Evolutionary conservation across 2,329 filamentous ascomycete species (phyloP).

Genomic region (Penicillium verrucosum): DNA sequence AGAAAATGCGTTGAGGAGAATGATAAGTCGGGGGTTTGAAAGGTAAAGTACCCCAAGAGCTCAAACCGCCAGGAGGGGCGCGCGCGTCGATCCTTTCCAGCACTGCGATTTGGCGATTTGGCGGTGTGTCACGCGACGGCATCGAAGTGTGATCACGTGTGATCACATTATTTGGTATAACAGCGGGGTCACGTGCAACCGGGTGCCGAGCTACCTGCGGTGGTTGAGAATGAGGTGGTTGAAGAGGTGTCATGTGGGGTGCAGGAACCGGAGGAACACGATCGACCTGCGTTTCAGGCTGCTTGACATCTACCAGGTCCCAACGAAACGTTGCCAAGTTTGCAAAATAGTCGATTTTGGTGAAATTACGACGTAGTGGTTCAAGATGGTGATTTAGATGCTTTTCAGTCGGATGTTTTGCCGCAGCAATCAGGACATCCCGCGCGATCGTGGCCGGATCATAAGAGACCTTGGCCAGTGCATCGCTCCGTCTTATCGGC

Average conservation of each 20-base stretch:
- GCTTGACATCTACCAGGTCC: conserved; percentile 54
- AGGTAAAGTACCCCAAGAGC: neutral
- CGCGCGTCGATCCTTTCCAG: neutral
- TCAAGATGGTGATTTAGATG: conserved; percentile 60
- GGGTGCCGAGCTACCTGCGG: neutral
- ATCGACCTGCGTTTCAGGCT: neutral
- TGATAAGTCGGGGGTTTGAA: neutral
- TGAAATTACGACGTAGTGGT: conserved; percentile 43
- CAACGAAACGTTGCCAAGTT: conserved; percentile 60
- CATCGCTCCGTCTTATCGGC: conserved; percentile 40
- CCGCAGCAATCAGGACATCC: conserved; percentile 60
- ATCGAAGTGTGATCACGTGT: conserved; percentile 9
- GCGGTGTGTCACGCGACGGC: neutral
- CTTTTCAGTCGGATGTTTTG: conserved; percentile 58
- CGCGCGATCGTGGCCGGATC: conserved; percentile 61
- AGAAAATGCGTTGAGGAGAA: neutral
- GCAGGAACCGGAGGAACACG: conserved; percentile 14
- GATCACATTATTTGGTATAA: neutral
- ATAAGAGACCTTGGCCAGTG: conserved; percentile 51
- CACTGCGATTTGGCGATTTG: neutral
- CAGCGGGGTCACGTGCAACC: conserved; percentile 1
- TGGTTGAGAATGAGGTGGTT: neutral
- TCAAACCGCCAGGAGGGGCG: neutral
- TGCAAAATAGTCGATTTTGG: conserved; percentile 43
- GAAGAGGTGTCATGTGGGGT: neutral